phyloP scores from a whole-genome alignment of 306 rosid species.

The Leucaena leucocephala region DNA sequence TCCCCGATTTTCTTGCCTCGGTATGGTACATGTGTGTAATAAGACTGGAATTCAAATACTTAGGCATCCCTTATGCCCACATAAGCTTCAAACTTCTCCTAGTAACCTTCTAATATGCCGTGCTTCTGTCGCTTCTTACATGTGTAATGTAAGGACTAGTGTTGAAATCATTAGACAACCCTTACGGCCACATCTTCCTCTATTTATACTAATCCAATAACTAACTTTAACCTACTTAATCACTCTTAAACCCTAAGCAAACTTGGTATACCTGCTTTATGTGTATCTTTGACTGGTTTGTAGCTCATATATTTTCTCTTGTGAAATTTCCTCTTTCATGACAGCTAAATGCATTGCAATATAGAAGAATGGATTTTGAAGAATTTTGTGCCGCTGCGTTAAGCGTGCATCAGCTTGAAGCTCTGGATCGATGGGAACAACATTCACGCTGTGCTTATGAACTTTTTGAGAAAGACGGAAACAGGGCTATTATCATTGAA shows the following conservation, averaged over 20 bases:
- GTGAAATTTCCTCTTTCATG: slow-evolving; percentile 36
- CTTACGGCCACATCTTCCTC: not conserved
- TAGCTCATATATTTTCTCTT: slow-evolving; percentile 30
- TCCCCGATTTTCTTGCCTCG: slow-evolving; percentile 76
- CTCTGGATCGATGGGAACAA: slow-evolving; percentile 95
- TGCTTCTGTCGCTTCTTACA: not conserved
- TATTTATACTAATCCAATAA: not conserved
- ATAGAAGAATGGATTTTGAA: slow-evolving; percentile 98
- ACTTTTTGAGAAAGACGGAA: slow-evolving; percentile 92
- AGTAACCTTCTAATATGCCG: too few species aligned
- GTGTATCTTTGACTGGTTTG: slow-evolving; percentile 27
- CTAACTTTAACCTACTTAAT: not conserved
- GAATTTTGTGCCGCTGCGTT: slow-evolving; percentile 94
- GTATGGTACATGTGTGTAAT: slow-evolving; percentile 40
- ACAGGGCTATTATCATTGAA: slow-evolving; percentile 90
- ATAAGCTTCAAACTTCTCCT: not conserved
- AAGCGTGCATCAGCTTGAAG: slow-evolving; percentile 97
- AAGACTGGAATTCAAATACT: not conserved
- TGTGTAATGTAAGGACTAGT: not conserved
- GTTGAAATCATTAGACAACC: not conserved
- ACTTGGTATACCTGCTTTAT: slow-evolving; percentile 47
- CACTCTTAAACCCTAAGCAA: not conserved
- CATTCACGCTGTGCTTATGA: slow-evolving; percentile 96
- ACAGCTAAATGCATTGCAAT: slow-evolving; percentile 90
- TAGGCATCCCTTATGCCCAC: not conserved